Evolutionary conservation across 371 early-diverging fungal species (phyloP), one percentile per base, ranked within the genome.

Genomic region (Actinomortierella ambigua): DNA sequence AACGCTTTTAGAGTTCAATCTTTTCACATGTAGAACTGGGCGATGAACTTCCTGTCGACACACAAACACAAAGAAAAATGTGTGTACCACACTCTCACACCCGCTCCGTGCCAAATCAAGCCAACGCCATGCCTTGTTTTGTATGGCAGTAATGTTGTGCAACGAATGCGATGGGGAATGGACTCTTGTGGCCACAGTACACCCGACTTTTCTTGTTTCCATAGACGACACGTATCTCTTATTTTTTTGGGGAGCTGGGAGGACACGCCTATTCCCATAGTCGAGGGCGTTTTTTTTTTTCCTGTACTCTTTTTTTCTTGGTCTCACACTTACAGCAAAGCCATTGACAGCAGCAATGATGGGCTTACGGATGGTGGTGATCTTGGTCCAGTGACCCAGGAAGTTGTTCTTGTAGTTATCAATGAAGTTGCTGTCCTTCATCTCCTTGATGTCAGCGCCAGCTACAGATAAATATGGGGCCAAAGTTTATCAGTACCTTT

Each of bases 371-470:
- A 93, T 88, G 40, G 82, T 85, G 77, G 85, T 85, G 79, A 98
- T 90, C 65, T 93, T 86, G 49, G 92, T 89, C 99, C 99, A 98
- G 80, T 95, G 92, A 47, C 88, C 93, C 70, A 98, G 80, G 75
- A 98, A 96, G 84, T 96, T 90, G 53, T 77, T 85, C 68, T 86
- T 91, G 86, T 95, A 97, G 82, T 93, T 95, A 46, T 87, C 81
- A 58, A 94, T 85, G 65, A 92, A 96, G 57, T 86, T 86, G 49
- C 90, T 83, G 57, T 91, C 90, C 80, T 84, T 85, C 99, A 98
- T 98, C 81, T 98, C 98, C 86, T 97, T 96, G 80, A 98, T 98
- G 78, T 98, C 99, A 52, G 99, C 99, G 54, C 98, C 98, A 54
- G 98, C 98, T 92, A 75, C 39, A 61, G 50, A 55, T 22, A 48